phyloP scores from a whole-genome alignment of 345 rosid genomes.

The Lumnitzera racemosa region DNA sequence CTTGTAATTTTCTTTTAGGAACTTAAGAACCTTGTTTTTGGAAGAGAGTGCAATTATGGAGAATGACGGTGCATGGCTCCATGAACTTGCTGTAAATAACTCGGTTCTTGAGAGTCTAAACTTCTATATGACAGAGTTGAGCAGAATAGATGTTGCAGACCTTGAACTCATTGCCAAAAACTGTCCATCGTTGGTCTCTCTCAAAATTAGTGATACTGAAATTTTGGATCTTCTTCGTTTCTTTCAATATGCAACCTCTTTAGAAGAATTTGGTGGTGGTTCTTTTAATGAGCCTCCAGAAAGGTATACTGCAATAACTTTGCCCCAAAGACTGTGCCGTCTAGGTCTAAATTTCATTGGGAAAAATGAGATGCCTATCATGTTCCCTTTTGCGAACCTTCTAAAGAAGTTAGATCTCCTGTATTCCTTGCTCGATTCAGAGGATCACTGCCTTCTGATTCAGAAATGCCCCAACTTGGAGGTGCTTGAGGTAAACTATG shows the following conservation, averaged over 20 bases:
- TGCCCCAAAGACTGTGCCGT: constrained; percentile 59
- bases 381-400: constrained; percentile 65
- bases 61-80: constrained; percentile 82
- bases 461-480: constrained; percentile 80
- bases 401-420: constrained; percentile 85
- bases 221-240: constrained; percentile 59
- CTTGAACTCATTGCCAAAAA: constrained; percentile 73
- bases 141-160: constrained; percentile 41
- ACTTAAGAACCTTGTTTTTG: constrained; percentile 59
- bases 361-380: constrained; percentile 61
- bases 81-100: constrained; percentile 73
- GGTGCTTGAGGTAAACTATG: constrained; percentile 72
- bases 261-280: constrained; percentile 95
- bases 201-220: constrained; percentile 76
- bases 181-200: constrained; percentile 56
- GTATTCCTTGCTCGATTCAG: constrained; percentile 69
- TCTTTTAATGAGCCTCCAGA: constrained; percentile 46
- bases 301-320: constrained; percentile 33
- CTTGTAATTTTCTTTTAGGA: constrained; percentile 36
- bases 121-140: constrained; percentile 75
- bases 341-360: constrained; percentile 74
- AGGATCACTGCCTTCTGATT: constrained; percentile 76
- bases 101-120: constrained; percentile 68
- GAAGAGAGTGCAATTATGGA: constrained; percentile 71
- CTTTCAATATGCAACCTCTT: constrained; percentile 50